Percentiles rank a stretch among this genome's conserved stretches.
Conservation (phyloP, 768 basidiomycete genomes). For the Russula ochroleuca region DNA sequence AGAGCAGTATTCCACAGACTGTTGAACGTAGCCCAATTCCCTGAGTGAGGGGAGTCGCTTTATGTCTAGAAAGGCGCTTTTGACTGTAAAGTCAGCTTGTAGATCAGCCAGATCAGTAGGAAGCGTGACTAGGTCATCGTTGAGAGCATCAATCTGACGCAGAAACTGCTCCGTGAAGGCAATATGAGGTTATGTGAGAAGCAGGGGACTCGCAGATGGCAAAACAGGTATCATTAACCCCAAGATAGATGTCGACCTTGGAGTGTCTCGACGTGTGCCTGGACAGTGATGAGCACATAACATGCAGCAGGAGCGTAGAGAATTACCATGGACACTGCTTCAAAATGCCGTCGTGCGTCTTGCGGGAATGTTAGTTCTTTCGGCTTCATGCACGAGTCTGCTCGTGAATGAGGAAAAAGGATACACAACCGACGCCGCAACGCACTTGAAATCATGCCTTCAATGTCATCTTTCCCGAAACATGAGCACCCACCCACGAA, state of each 20-base stretch:
- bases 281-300: neutral
- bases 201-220: too few relatives aligned
- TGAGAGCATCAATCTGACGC: too few relatives aligned
- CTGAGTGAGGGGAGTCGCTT: too few relatives aligned
- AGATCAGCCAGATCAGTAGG: too few relatives aligned
- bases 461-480: neutral
- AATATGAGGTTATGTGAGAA: too few relatives aligned
- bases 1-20: slow-evolving; percentile 43
- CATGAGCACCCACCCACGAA: neutral
- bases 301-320: neutral
- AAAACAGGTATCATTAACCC: too few relatives aligned
- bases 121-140: too few relatives aligned
- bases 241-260: too few relatives aligned
- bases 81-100: slow-evolving; percentile 62
- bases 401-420: neutral
- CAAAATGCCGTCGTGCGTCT: neutral
- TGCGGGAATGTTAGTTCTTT: slow-evolving; percentile 5
- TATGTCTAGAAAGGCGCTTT: too few relatives aligned
- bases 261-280: slow-evolving; percentile 49
- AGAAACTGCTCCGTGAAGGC: too few relatives aligned
- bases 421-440: neutral
- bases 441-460: slow-evolving; percentile 51
- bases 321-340: slow-evolving; percentile 7
- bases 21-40: slow-evolving; percentile 98
- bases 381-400: slow-evolving; percentile 17